Base-by-base conservation (phyloP, 345 rosid species). In the Pugionium cornutum region DNA sequence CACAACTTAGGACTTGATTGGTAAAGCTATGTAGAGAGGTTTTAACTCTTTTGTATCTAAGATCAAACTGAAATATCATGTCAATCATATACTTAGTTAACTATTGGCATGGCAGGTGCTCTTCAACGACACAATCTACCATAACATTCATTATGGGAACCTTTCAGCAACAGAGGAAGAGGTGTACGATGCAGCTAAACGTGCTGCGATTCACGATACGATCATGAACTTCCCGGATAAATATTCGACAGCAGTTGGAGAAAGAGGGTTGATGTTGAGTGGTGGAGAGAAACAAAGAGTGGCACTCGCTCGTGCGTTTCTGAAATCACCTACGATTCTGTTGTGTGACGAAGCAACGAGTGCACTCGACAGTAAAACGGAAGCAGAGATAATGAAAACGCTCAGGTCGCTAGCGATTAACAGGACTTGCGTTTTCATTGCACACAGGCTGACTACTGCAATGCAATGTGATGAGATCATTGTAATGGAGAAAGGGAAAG, bases 231-330 rank as follows among this genome's bases (percentile, higher is more conserved):
- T 88, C 70, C 97, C 97, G 4, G 84, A 82, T 35, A 85, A 86
- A 67, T 94, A 94, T 74, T 84, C 82, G 32, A 90, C 97, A 27
- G 68, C 85, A 26, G 97, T 94, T 9, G 97, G 97, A 73, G 99
- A 94, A 79, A 82, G 99, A 66, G 99, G 99, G 28, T 79, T 94
- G 67, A 85, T 85, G 95, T 75, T 94, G 77, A 94, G 97, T 66
- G 97, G 99, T 51, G 97, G 99, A 65, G 99, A 94, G 81, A 94
- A 94, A 69, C 99, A 90, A 82, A 89, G 99, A 45, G 95, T 94
- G 51, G 96, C 97, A 44, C 74, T 94, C 3, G 97, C 99, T 68
- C 96, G 96, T 56, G 84, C 97, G 11, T 94, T 94, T 64, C 75
- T 94, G 72, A 94, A 94, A 74, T 84, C 87, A 8, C 91, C 97